Base-by-base conservation (phyloP, 805 yeast genomes). In the Lipomyces orientalis region DNA sequence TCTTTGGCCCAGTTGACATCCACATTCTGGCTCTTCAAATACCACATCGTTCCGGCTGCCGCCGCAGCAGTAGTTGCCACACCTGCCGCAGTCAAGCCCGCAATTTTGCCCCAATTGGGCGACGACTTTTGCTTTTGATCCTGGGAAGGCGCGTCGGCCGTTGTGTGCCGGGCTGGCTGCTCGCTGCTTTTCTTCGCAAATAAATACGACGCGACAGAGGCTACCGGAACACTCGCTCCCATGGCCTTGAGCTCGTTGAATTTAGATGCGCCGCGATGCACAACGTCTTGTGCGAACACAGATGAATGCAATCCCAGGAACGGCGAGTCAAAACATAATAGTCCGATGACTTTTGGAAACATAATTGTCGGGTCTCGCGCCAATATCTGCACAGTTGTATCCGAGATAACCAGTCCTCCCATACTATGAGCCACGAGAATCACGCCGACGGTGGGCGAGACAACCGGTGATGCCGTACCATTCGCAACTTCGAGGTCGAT, bases 31-130 rank as follows among this genome's bases (percentile, higher is more conserved):
- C 65, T 60, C 56, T 69, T 69, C 37, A 68, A 34, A 43, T 69
- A 69, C 71, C 68, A 64, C 37, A 68, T 71, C 29, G 72, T 64
- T 16, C 71, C 72, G 12, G 68, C 72, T 4, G 65, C 69, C 25
- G 68, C 72, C 1, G 68, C 72, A 2, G 72, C 72, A 1, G 72
- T 62, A 19, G 71, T 62, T 51, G 66, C 67, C 16, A 64, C 49
- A 2, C 70, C 72, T 0, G 71, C 72, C 3, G 69, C 72, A 0
- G 70, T 57, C 34, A 69, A 31, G 1, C 71, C 71, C 2, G 66
- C 66, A 10, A 67, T 46, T 33, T 69, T 68, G 2, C 69, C 70
- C 72, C 71, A 64, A 35, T 68, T 68, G 14, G 66, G 33, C 31
- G 14, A 33, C 29, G 60, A 22, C 33, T 65, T 54, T 37, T 66